Evolutionary conservation across 1,284 basidiomycete genomes (phyloP).

Genomic region (Cystobasidiaceae sp.): DNA sequence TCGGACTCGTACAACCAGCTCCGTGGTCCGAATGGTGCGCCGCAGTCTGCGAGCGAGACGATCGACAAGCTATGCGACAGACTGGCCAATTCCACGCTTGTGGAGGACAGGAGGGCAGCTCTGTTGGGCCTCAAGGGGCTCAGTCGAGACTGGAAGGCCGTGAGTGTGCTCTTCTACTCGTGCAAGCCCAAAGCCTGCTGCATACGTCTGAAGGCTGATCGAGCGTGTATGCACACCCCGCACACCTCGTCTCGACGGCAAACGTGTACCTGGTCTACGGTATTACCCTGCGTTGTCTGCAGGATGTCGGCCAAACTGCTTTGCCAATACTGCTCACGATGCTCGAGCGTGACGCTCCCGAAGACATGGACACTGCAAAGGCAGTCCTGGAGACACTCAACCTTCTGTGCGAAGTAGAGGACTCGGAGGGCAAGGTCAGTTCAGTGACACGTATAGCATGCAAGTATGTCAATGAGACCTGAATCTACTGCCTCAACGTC

Average conservation of each 20-base stretch:
- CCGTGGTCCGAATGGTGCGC: constrained; percentile 41
- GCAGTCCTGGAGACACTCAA: constrained; percentile 81
- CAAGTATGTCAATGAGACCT: not conserved
- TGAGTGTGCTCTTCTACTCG: constrained; percentile 40
- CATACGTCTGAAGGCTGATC: not conserved
- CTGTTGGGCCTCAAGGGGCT: constrained; percentile 89
- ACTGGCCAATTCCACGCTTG: constrained; percentile 73
- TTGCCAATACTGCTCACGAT: constrained; percentile 67
- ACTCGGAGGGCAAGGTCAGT: constrained; percentile 40
- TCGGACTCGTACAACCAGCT: constrained; percentile 29
- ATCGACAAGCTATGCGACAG: constrained; percentile 81
- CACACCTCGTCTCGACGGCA: not conserved
- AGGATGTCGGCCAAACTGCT: constrained; percentile 71
- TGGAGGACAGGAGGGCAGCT: constrained; percentile 85
- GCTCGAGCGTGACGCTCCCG: constrained; percentile 74
- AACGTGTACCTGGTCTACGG: too few relatives aligned
- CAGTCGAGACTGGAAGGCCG: constrained; percentile 76
- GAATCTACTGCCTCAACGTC: not conserved
- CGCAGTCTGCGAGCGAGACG: constrained; percentile 76
- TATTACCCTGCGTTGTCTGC: not conserved
- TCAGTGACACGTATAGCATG: not conserved
- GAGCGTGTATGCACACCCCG: not conserved
- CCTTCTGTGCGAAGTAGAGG: constrained; percentile 61
- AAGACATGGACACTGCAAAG: constrained; percentile 83
- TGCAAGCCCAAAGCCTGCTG: constrained; percentile 6